These are phyloP conservation scores for Jamesozyma lodderae DNA, from an alignment of 805 yeast species.

Conservation along the genomic window DNA sequence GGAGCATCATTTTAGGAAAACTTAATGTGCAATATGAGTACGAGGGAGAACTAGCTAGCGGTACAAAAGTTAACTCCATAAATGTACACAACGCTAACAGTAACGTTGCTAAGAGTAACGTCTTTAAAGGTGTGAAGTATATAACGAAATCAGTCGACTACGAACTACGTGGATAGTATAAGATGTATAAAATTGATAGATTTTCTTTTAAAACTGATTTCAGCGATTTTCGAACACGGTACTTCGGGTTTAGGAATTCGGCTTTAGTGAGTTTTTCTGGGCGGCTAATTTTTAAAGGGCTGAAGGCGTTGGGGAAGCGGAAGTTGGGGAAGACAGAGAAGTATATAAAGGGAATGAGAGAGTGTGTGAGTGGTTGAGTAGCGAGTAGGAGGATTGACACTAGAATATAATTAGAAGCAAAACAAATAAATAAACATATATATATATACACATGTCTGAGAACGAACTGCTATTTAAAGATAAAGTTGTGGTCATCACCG, in stretches of 20 bases:
- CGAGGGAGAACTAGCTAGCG: constrained; percentile 51
- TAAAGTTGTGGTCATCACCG: constrained; percentile 87
- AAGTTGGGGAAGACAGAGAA: too few relatives aligned
- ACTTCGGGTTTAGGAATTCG: too few relatives aligned
- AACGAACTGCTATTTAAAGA: constrained; percentile 54
- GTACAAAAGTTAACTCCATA: constrained; percentile 57
- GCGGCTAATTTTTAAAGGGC: too few relatives aligned
- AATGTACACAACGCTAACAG: constrained; percentile 39
- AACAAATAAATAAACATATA: not conserved
- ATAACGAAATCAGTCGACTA: constrained; percentile 32
- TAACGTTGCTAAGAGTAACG: constrained; percentile 35
- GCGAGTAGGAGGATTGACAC: too few relatives aligned
- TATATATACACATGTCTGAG: too few relatives aligned
- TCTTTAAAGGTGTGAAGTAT: constrained; percentile 88
- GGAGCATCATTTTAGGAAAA: too few relatives aligned
- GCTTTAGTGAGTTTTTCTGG: too few relatives aligned
- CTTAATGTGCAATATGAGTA: constrained; percentile 5
- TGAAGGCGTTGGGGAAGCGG: not conserved
- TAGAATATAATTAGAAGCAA: not conserved
- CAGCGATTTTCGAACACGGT: too few relatives aligned
- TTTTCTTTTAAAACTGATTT: too few relatives aligned
- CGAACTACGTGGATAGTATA: not conserved
- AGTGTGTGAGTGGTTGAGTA: too few relatives aligned
- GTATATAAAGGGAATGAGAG: too few relatives aligned
- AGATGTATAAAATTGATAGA: not conserved